These are phyloP conservation scores for Avena sativa DNA, from an alignment of 176 grass and related monocot genomes.

Conservation along the genomic window DNA sequence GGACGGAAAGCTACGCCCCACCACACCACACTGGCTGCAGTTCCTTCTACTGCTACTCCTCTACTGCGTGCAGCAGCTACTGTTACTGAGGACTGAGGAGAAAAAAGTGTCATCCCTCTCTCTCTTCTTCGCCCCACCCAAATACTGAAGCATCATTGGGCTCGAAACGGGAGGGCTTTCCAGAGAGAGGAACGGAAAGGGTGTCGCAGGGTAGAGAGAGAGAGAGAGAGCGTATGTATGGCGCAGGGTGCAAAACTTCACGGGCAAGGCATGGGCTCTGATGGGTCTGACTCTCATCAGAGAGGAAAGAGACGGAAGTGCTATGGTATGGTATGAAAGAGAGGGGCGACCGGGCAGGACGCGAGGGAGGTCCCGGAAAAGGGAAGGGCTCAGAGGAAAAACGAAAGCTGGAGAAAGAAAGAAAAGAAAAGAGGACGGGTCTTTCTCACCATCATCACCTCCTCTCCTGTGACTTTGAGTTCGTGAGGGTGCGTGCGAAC, in stretches of 20 bases:
- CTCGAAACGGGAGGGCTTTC: slow-evolving; percentile 9
- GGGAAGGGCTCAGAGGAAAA: not conserved
- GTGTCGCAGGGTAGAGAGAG: not conserved
- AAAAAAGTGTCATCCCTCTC: not conserved
- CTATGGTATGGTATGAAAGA: not conserved
- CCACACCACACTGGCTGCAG: slow-evolving; percentile 46
- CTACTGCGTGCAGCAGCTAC: not conserved
- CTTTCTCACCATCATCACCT: slow-evolving; percentile 21
- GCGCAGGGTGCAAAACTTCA: slow-evolving; percentile 35
- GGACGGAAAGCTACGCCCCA: slow-evolving; percentile 56
- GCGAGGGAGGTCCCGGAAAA: not conserved
- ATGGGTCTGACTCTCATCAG: not conserved
- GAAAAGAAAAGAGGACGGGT: not conserved
- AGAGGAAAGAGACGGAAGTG: not conserved
- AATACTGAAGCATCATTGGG: slow-evolving; percentile 30
- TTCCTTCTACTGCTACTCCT: not conserved
- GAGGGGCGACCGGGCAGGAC: slow-evolving; percentile 25
- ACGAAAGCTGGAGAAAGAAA: not conserved
- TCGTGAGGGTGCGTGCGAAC: not conserved
- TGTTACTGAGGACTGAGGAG: not conserved
- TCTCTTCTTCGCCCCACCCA: not conserved
- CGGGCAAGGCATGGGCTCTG: slow-evolving; percentile 43
- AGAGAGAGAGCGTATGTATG: not conserved
- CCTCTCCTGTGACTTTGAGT: not conserved
- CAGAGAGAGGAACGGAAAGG: not conserved